Percentiles rank a stretch among this genome's conserved stretches.
These are phyloP conservation scores for Xylariaceae sp. DNA, from an alignment of 2,329 filamentous ascomycete species.

Conservation along the genomic window DNA sequence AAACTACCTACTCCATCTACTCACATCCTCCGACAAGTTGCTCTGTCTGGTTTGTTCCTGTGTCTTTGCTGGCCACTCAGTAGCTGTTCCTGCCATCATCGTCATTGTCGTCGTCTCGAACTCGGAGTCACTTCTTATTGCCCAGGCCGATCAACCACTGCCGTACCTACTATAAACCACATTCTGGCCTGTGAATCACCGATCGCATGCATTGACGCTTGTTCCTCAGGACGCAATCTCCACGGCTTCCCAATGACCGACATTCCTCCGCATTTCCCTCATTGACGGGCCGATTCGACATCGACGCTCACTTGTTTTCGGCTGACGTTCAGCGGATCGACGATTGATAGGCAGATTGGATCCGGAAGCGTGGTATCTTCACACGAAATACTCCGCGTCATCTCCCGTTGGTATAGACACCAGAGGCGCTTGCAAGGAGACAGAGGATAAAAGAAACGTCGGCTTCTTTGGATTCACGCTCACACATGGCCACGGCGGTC, in stretches of 20 bases:
- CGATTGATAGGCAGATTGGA: constrained; percentile 9
- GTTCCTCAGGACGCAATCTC: constrained; percentile 19
- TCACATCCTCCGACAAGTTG: neutral
- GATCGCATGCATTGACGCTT: constrained; percentile 6
- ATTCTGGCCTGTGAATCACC: neutral
- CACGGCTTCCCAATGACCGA: constrained; percentile 28
- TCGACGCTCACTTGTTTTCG: constrained; percentile 17
- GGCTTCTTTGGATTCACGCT: neutral
- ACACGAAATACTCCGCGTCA: neutral
- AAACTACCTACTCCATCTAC: constrained; percentile 1
- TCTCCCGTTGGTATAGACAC: neutral
- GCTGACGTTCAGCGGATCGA: constrained; percentile 3
- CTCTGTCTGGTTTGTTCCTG: neutral
- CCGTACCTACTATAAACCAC: neutral
- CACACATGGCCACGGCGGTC: constrained; percentile 35
- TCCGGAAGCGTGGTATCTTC: neutral
- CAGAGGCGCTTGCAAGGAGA: neutral
- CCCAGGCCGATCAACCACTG: neutral
- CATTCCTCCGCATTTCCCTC: constrained; percentile 31
- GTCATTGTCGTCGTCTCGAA: neutral
- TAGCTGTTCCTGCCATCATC: neutral
- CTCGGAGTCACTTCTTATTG: constrained; percentile 1
- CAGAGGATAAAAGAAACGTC: neutral
- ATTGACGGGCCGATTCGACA: constrained; percentile 33
- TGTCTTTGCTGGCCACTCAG: neutral